Evolutionary conservation across 345 rosid species (phyloP).

Genomic region (Eucalyptus erythrocorys): DNA sequence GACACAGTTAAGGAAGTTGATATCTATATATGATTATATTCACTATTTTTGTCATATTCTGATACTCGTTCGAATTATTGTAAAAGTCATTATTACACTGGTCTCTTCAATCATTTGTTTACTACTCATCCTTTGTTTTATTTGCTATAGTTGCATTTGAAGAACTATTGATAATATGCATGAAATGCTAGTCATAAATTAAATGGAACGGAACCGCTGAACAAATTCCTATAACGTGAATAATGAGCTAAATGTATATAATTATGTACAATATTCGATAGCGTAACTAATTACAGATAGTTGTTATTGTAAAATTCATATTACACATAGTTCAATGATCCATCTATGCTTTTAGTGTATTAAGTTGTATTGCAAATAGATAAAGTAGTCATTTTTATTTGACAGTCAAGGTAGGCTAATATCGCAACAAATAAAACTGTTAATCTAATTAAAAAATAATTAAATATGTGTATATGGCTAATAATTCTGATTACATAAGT

Average conservation of each 20-base stretch:
- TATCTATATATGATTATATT: neutral
- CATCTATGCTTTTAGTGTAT: neutral
- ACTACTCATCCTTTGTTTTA: neutral
- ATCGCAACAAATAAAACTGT: neutral
- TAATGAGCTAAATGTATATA: no score
- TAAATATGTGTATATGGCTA: neutral
- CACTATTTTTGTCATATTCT: neutral
- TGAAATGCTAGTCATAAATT: neutral
- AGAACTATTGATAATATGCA: neutral
- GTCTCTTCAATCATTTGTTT: neutral
- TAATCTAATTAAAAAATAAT: no score
- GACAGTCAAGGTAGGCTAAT: neutral
- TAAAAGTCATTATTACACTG: neutral
- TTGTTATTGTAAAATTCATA: neutral
- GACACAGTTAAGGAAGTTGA: neutral
- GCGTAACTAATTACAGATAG: neutral
- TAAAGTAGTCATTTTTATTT: neutral
- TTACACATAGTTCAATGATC: neutral
- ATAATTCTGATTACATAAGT: neutral
- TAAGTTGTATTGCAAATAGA: neutral
- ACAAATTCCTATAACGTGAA: neutral
- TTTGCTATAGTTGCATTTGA: neutral
- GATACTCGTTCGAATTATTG: neutral
- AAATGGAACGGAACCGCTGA: neutral
- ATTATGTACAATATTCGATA: neutral